A percentile compares a stretch with the other conserved stretches of the same genome.
phyloP scores from a whole-genome alignment of 75 land plant genomes.

The Picea sitchensis region DNA sequence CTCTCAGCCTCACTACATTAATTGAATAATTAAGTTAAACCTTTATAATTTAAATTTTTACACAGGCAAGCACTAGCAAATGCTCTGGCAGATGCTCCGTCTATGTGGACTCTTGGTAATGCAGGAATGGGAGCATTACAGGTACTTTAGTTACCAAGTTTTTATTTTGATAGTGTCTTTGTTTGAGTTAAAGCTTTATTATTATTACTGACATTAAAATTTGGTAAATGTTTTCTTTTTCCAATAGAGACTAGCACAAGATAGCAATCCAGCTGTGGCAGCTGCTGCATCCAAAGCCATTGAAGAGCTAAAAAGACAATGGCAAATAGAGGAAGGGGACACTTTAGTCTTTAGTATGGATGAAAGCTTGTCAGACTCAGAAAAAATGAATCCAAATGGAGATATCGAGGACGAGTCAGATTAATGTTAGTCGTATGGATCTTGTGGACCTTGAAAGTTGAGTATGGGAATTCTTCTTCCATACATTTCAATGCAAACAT shows the following conservation, averaged over 20 bases:
- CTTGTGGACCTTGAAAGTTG: background rate
- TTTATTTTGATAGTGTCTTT: background rate
- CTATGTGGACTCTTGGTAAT: constrained; percentile 98
- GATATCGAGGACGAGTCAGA: constrained; percentile 11
- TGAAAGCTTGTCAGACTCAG: constrained; percentile 6
- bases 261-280: constrained; percentile 88
- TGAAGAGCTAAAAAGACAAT: constrained; percentile 74
- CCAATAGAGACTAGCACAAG: constrained; percentile 79
- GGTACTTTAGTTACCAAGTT: constrained; percentile 31
- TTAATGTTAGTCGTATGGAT: background rate
- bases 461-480: background rate
- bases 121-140: constrained; percentile 99
- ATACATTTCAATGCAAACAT: background rate
- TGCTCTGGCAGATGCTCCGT: constrained; percentile 94
- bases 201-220: background rate
- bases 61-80: constrained; percentile 92
- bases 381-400: constrained; percentile 4
- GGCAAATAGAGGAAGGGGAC: constrained; percentile 77
- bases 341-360: constrained; percentile 49
- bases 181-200: background rate
- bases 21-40: background rate
- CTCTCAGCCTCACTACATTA: background rate
- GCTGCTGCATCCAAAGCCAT: constrained; percentile 90
- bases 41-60: background rate
- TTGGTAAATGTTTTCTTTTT: background rate